Evolutionary conservation across 1,284 basidiomycete species (phyloP).

Genomic region (Apiotrichum montevideense): DNA sequence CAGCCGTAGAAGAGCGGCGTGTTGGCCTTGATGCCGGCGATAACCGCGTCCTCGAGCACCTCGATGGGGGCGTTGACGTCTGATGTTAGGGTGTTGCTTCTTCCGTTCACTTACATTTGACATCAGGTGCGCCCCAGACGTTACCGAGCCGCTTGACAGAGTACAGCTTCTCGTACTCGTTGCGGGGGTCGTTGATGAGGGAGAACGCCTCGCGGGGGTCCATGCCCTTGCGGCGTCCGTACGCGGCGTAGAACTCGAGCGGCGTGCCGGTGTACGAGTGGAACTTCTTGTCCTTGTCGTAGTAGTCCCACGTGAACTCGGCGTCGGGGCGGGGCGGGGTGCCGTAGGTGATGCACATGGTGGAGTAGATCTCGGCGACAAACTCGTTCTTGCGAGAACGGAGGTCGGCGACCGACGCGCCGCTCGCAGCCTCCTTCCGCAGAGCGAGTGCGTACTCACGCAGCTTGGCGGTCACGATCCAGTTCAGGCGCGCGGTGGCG

Average conservation of each 20-base stretch:
- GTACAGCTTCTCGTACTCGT: slow-evolving; percentile 75
- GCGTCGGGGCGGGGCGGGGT: slow-evolving; percentile 68
- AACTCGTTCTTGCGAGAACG: slow-evolving; percentile 69
- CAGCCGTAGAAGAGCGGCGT: slow-evolving; percentile 93
- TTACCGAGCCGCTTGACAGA: slow-evolving; percentile 90
- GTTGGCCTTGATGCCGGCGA: slow-evolving; percentile 80
- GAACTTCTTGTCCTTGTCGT: slow-evolving; percentile 72
- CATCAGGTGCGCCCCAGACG: slow-evolving; percentile 74
- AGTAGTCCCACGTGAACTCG: slow-evolving; percentile 80
- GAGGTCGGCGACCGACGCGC: slow-evolving; percentile 6
- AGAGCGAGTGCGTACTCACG: slow-evolving; percentile 83
- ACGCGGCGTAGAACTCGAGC: slow-evolving; percentile 62
- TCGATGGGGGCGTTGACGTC: slow-evolving; percentile 84
- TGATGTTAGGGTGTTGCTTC: slow-evolving; percentile 32
- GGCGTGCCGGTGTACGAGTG: slow-evolving; percentile 71
- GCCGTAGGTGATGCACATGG: slow-evolving; percentile 79
- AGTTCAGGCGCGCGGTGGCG: slow-evolving; percentile 65
- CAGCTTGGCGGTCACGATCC: slow-evolving; percentile 77
- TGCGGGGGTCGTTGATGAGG: slow-evolving; percentile 90
- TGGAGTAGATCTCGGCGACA: slow-evolving; percentile 77
- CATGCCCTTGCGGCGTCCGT: slow-evolving; percentile 32
- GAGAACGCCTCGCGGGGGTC: slow-evolving; percentile 65
- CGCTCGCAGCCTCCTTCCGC: slow-evolving; percentile 44
- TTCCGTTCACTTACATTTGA: slow-evolving; percentile 59
- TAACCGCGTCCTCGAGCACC: slow-evolving; percentile 70